Evolutionary conservation across 23 red algal species (phyloP).

Genomic region (Pyropia haitanensis): DNA sequence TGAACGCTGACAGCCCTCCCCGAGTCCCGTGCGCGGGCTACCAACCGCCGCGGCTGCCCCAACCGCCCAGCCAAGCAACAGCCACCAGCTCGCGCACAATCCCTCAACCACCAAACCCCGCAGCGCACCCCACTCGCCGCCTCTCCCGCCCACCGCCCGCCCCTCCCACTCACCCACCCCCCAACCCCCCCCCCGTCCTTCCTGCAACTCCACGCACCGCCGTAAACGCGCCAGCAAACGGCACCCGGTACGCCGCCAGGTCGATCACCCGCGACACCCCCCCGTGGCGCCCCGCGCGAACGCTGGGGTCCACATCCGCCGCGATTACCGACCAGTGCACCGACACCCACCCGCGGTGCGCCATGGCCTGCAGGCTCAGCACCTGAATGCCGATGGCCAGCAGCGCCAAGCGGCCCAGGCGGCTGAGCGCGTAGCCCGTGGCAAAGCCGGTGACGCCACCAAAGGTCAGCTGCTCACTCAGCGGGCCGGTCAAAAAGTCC

Average conservation of each 20-base stretch:
- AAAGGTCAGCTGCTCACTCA: conserved; percentile 39
- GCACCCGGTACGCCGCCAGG: conserved; percentile 20
- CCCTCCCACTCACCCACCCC: too few species aligned
- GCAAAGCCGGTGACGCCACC: conserved; percentile 53
- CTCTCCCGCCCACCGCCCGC: too few species aligned
- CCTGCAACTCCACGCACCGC: too few species aligned
- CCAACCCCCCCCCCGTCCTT: too few species aligned
- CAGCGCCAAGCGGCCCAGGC: conserved; percentile 41
- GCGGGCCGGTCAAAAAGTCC: background rate
- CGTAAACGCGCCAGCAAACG: conserved; percentile 25
- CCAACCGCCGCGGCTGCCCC: too few species aligned
- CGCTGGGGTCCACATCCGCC: conserved; percentile 38
- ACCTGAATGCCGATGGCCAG: conserved; percentile 42
- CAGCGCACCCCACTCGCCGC: too few species aligned
- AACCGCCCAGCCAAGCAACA: too few species aligned
- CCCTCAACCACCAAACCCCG: too few species aligned
- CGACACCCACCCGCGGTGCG: conserved; percentile 38
- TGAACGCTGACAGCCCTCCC: too few species aligned
- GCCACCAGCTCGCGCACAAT: too few species aligned
- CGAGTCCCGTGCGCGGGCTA: too few species aligned
- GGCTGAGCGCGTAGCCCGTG: conserved; percentile 39
- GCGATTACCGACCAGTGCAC: conserved; percentile 51
- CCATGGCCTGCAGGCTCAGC: conserved; percentile 56
- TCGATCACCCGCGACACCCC: conserved; percentile 23
- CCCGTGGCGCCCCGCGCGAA: conserved; percentile 9